Evolutionary conservation across 805 yeast species (phyloP), one percentile per base, ranked within the genome.

Genomic region (Starmera amethionina): DNA sequence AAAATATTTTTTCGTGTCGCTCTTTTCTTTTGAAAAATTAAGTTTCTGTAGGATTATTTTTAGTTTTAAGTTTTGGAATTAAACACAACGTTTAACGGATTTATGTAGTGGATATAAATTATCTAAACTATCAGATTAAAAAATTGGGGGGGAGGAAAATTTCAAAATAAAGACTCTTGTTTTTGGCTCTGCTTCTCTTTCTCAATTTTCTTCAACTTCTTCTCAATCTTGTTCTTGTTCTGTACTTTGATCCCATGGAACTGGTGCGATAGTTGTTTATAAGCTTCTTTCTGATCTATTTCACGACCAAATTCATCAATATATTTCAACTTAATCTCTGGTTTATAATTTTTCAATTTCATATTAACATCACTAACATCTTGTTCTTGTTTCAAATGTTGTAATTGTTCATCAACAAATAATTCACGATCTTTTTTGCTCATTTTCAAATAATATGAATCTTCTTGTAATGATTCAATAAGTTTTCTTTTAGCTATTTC

Each of bases 231-330:
- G 34, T 41, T 43, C 43, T 51, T 48, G 18, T 44, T 47, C 18
- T 45, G 48, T 4, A 46, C 54, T 30, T 55, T 42, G 14, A n/a
- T 54, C 2, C 83, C 84, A 52, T 78, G 84, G 56, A 76, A 78
- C 47, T 73, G 68, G 41, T 76, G 82, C 5, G 81, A 75, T 38
- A 77, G 51, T 42, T 70, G 70, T 54, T 78, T 78, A 59, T 66
- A 78, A 4, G 85, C 84, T 45, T 73, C 73, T 48, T 76, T 77
- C 5, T 69, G 64, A 36, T 57, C 55, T 35, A 78, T 51, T 14
- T 64, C 64, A 16, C 67, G 59, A 1, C 85, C 85, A 4, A 55
- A 45, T 32, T 73, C 75, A 54, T 77, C 82, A 25, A 60, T 64
- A 51, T 78, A 77, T 32, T 62, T 63, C 8, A 78, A 47, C 19